Percentiles rank a stretch among this genome's conserved stretches.
phyloP scores from a whole-genome alignment of 345 rosid genomes.

The Eucalyptus albens region DNA sequence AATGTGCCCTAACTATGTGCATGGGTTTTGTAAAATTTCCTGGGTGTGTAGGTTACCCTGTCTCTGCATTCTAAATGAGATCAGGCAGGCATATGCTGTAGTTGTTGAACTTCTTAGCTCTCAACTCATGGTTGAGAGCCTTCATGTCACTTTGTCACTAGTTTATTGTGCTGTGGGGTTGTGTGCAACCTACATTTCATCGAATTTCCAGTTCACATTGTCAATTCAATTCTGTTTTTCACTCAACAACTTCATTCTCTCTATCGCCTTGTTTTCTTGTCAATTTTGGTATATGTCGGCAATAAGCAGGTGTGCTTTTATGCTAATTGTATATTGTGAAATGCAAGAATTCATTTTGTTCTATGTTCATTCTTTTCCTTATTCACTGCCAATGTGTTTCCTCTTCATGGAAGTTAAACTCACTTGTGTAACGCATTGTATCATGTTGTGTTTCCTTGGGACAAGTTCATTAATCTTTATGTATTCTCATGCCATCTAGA shows the following conservation, averaged over 20 bases:
- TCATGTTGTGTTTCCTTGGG: background rate
- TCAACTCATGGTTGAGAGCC: background rate
- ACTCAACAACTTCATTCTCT: background rate
- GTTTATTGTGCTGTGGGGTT: background rate
- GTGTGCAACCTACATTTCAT: background rate
- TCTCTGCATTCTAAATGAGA: background rate
- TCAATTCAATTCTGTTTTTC: background rate
- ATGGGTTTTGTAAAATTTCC: background rate
- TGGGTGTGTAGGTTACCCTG: background rate
- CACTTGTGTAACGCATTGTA: background rate
- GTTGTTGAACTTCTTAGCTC: background rate
- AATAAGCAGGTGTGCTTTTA: background rate
- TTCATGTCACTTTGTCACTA: background rate
- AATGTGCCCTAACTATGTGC: background rate
- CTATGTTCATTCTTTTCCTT: background rate
- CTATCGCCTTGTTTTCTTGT: background rate
- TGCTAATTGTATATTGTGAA: background rate
- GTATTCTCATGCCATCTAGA: background rate
- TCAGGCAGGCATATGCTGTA: background rate
- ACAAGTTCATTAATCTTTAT: background rate
- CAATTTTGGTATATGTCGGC: background rate
- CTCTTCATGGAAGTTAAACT: background rate
- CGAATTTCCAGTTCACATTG: background rate
- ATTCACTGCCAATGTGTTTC: background rate
- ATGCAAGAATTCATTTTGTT: background rate